Base-by-base conservation (phyloP, 2,329 filamentous ascomycete species). In the Trichoderma lentiforme region DNA sequence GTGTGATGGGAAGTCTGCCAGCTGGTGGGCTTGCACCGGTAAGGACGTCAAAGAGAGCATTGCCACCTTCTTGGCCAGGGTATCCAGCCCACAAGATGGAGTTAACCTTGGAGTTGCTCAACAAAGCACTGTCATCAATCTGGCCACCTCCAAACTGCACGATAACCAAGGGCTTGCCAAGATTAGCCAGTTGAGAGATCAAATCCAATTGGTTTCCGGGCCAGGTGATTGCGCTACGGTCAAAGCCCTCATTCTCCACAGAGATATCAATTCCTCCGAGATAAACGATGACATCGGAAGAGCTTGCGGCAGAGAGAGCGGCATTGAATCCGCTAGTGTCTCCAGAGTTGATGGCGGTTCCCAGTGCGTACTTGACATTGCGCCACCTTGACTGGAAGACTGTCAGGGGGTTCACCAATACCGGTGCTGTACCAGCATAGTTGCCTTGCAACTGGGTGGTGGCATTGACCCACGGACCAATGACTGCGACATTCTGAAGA, bases 51-150 rank as follows among this genome's bases (percentile, higher is more conserved):
- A 89, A 79, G 12, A 90, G 76, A 0, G 88, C 89, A 9, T 80
- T 78, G 3, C 89, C 89, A 14, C 89, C 89, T 51, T 86, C 85
- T 77, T 90, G 88, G 1, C 89, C 88, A 0, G 89, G 88, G 71
- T 88, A 90, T 0, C 88, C 87, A 0, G 82, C 86, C 88, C 88
- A 90, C 0, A 90, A 74, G 0, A 90, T 76, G 0, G 86, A 83
- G 32, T 81, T 83, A 71, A 90, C 82, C 70, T 85, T 85, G 1
- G 79, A 74, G 68, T 87, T 85, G 4, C 78, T 78, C 6, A 86
- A 76, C 4, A 90, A 76, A 3, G 86, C 82, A 0, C 84, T 81
- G 71, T 84, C 84, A 75, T 90, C 89, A 24, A 90, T 73, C 75
- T 85, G 83, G 14, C 81, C 82, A n/a, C 86, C 87, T 73, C 87